Base-by-base conservation (phyloP, 2,329 filamentous ascomycete species). In the Pseudogymnoascus sp. region DNA sequence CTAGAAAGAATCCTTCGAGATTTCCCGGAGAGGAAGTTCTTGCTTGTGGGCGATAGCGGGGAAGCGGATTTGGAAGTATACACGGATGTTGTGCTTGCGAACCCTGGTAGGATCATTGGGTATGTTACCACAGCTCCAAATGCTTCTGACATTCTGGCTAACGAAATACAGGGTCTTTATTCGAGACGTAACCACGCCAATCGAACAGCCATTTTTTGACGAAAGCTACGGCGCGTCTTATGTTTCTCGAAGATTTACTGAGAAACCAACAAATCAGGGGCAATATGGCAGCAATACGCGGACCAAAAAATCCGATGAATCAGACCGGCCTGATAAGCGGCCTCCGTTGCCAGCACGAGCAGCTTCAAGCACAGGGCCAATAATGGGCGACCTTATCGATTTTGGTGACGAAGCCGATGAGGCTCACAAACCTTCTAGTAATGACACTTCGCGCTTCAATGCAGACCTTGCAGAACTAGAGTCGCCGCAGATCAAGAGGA, bases 61-160 rank as follows among this genome's bases (percentile, higher is more conserved):
- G 94, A 99, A 75, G 94, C 93, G 6, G 95, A 99, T 75, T 79
- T 99, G 2, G 95, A 99, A 74, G 92, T 97, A 0, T 99, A 99
- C 71, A 97, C 92, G 0, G 94, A 99, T 66, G 83, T 96, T n/a
- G 92, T 89, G 0, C 72, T 93, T 35, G 85, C 90, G 2, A 88
- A 97, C 69, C 93, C 92, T 0, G 89, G 90, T 0, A 84, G 90
- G 28, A 86, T 99, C 1, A 62, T 78, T 92, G 31, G 94, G 59
- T 60, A 40, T 25, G 18, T 60, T 6, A 18, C 87, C 21, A 25
- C 6, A 25, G 18, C 14, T 28, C 18, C 11, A 38, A 38, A 25
- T 40, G 10, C 7, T 40, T 60, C 14, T 40, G 16, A 16, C 10
- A 42, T 12, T 60, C 12, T 31, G 21, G n/a, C 33, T 60, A 38